Conservation (phyloP, 805 yeast genomes). For the Cyberlindnera amylophila region DNA sequence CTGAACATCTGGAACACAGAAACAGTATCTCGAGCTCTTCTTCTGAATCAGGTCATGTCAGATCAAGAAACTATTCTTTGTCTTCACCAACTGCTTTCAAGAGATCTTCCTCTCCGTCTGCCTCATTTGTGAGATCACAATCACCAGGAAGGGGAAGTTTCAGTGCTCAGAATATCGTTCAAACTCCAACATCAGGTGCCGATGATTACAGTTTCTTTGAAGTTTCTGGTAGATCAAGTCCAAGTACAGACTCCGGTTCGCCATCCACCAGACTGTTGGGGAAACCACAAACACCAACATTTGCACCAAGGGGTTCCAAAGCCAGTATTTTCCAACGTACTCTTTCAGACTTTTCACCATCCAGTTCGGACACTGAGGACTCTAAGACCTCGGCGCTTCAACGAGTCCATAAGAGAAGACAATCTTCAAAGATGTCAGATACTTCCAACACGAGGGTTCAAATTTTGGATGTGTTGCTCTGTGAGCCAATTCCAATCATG, state of each 20-base stretch:
- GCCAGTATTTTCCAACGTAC: constrained; percentile 23
- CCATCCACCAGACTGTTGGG: constrained; percentile 20
- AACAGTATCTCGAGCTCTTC: constrained; percentile 37
- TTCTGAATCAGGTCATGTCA: constrained; percentile 28
- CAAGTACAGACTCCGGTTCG: constrained; percentile 30
- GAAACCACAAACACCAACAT: constrained; percentile 23
- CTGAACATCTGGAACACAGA: constrained; percentile 59
- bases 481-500: constrained; percentile 85
- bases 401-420: constrained; percentile 52
- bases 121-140: constrained; percentile 27
- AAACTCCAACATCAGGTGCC: constrained; percentile 30
- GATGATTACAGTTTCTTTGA: constrained; percentile 26
- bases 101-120: constrained; percentile 44
- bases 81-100: constrained; percentile 38
- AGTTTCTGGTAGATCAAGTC: constrained; percentile 32
- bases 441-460: constrained; percentile 24
- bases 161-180: constrained; percentile 12
- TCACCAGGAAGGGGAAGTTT: constrained; percentile 31
- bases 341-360: constrained; percentile 41
- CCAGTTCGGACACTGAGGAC: constrained; percentile 66
- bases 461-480: constrained; percentile 63
- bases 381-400: constrained; percentile 45
- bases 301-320: constrained; percentile 20
- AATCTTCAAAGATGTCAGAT: constrained; percentile 38
- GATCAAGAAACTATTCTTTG: constrained; percentile 30